phyloP scores from a whole-genome alignment of 106 monocot species.

The Xerophyta viscosa region DNA sequence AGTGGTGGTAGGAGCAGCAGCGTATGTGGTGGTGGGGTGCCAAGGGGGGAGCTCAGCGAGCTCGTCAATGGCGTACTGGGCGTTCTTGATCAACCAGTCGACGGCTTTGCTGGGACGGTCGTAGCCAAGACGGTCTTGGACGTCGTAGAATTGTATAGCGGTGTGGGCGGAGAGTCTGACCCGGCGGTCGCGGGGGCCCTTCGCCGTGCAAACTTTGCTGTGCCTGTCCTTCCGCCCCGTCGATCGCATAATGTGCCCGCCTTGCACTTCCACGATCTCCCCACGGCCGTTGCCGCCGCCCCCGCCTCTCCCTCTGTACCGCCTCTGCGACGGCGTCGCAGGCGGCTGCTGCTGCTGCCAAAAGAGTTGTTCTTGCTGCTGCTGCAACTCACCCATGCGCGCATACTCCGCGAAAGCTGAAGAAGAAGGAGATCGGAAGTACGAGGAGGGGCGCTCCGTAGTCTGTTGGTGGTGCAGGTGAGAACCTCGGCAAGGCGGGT shows the following conservation, averaged over 20 bases:
- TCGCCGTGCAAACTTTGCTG: slow-evolving; percentile 96
- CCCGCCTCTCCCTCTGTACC: slow-evolving; percentile 5
- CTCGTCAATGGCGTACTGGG: slow-evolving; percentile 77
- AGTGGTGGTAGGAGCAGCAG: too few relatives aligned
- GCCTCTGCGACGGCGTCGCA: slow-evolving; percentile 4
- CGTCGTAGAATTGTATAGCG: slow-evolving; percentile 97
- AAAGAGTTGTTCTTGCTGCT: too few relatives aligned
- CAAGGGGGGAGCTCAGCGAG: slow-evolving; percentile 69
- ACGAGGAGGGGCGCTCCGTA: slow-evolving; percentile 6
- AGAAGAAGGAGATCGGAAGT: slow-evolving; percentile 10
- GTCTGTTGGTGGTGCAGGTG: slow-evolving; percentile 4
- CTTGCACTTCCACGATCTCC: slow-evolving; percentile 72
- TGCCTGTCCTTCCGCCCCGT: slow-evolving; percentile 91
- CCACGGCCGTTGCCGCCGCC: slow-evolving; percentile 6
- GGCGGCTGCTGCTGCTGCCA: slow-evolving; percentile 7
- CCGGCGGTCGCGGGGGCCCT: slow-evolving; percentile 79
- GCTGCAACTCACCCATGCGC: slow-evolving; percentile 7
- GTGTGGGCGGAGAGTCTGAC: slow-evolving; percentile 88
- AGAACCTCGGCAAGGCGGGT: not conserved
- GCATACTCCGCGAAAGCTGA: slow-evolving; percentile 40
- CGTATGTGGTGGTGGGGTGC: slow-evolving; percentile 15
- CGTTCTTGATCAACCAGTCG: slow-evolving; percentile 91
- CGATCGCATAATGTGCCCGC: slow-evolving; percentile 88
- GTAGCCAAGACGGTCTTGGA: slow-evolving; percentile 89
- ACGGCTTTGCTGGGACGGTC: slow-evolving; percentile 96